A percentile compares a stretch with the other conserved stretches of the same genome.
These are phyloP conservation scores for Oenanthe sinensis DNA, from an alignment of 129 eudicot genomes.

Conservation along the genomic window DNA sequence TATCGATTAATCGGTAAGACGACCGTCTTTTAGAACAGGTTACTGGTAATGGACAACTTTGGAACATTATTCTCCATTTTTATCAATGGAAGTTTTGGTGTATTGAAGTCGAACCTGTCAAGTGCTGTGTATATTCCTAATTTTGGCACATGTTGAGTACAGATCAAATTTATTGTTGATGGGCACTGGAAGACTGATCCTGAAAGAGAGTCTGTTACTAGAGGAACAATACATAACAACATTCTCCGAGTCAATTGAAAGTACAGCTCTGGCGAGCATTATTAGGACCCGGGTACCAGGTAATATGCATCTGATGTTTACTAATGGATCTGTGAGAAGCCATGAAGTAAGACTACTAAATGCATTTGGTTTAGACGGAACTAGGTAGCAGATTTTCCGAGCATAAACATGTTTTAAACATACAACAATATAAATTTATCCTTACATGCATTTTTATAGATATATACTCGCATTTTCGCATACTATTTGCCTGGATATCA, in stretches of 20 bases:
- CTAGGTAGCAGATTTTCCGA: not conserved
- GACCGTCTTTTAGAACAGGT: no score
- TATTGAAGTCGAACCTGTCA: not conserved
- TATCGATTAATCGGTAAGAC: no score
- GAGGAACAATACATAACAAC: conserved; percentile 59
- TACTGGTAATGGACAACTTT: not conserved
- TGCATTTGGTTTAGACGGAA: not conserved
- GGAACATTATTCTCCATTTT: not conserved
- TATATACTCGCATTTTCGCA: not conserved
- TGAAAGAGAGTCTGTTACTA: conserved; percentile 46
- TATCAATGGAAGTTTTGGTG: not conserved
- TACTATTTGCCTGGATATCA: not conserved
- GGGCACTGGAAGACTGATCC: conserved; percentile 90
- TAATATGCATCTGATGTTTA: not conserved
- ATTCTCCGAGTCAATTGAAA: conserved; percentile 69
- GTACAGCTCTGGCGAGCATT: conserved; percentile 5
- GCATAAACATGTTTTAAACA: not conserved
- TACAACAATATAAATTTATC: not conserved
- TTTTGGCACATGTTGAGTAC: conserved; percentile 16
- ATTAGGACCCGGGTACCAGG: conserved; percentile 21
- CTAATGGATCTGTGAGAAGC: not conserved
- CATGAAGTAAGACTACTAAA: not conserved
- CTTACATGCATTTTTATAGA: not conserved
- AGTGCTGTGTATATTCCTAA: not conserved
- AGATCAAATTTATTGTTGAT: conserved; percentile 87